These are phyloP conservation scores for Aspergillus leporis DNA, from an alignment of 495 filamentous ascomycete genomes.

Conservation along the genomic window DNA sequence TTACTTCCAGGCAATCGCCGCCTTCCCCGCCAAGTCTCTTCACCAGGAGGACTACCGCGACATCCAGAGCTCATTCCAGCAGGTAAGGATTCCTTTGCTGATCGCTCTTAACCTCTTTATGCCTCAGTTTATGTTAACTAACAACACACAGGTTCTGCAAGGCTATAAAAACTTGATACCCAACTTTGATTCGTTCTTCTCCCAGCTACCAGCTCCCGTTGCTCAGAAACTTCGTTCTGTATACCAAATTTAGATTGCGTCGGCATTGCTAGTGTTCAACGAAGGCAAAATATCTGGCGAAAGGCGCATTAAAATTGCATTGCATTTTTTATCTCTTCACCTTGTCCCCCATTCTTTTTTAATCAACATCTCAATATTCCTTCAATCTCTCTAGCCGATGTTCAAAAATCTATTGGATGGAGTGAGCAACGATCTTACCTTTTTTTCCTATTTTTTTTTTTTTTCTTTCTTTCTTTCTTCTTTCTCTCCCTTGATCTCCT, in stretches of 20 bases:
- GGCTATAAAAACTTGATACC: constrained; percentile 85
- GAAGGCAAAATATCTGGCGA: constrained; percentile 25
- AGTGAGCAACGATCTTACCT: constrained; percentile 3
- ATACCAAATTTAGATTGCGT: constrained; percentile 42
- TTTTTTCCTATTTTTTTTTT: constrained; percentile 4
- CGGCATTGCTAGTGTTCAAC: constrained; percentile 10
- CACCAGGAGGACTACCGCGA: constrained; percentile 53
- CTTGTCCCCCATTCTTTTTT: constrained; percentile 1
- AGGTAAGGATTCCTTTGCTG: constrained; percentile 34
- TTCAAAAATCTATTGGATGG: neutral
- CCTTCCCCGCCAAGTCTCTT: constrained; percentile 62
- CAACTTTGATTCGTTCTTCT: constrained; percentile 77
- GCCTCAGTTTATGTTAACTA: constrained; percentile 2
- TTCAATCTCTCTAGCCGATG: constrained; percentile 1
- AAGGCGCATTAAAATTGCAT: constrained; percentile 29
- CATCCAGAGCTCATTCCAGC: constrained; percentile 52
- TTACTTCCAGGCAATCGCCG: constrained; percentile 83
- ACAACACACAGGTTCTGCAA: constrained; percentile 64
- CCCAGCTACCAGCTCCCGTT: constrained; percentile 63
- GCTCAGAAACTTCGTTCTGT: constrained; percentile 53
- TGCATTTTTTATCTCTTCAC: constrained; percentile 10
- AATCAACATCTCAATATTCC: neutral
- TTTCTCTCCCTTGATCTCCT: neutral
- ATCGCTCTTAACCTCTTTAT: constrained; percentile 2
- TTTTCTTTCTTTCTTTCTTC: constrained; percentile 1